Evolutionary conservation across 2,329 filamentous ascomycete species (phyloP).

Genomic region (Arthrobotrys iridis): DNA sequence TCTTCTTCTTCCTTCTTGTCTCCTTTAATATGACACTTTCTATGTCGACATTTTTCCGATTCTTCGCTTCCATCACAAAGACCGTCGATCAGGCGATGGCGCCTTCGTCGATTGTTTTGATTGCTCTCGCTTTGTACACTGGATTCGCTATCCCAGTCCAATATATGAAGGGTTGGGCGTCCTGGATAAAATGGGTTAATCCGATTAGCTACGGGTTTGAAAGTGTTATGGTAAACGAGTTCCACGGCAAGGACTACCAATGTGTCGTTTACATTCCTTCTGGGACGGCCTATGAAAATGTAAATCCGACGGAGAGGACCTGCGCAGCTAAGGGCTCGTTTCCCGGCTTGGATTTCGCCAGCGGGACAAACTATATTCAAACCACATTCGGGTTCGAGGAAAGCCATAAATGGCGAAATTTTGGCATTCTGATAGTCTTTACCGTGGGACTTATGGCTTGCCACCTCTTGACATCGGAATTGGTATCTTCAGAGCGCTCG

Average conservation of each 20-base stretch:
- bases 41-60: constrained; percentile 64
- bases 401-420: constrained; percentile 71
- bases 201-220: constrained; percentile 78
- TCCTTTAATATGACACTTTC: constrained; percentile 59
- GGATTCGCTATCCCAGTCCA: constrained; percentile 63
- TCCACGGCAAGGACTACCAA: constrained; percentile 70
- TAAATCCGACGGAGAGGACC: constrained; percentile 59
- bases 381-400: constrained; percentile 68
- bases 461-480: constrained; percentile 73
- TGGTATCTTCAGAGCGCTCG: constrained; percentile 72
- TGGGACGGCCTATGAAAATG: constrained; percentile 64
- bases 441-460: constrained; percentile 65
- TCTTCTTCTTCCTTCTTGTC: constrained; percentile 65
- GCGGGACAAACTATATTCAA: constrained; percentile 68
- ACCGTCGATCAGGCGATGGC: constrained; percentile 72
- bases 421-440: constrained; percentile 66
- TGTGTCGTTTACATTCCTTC: constrained; percentile 67
- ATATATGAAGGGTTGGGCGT: constrained; percentile 81
- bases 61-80: constrained; percentile 77
- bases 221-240: constrained; percentile 83
- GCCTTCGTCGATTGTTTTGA: constrained; percentile 70
- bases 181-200: constrained; percentile 84
- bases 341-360: constrained; percentile 67
- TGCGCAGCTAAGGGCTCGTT: constrained; percentile 70
- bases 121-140: constrained; percentile 71